Percentiles rank a stretch among this genome's conserved stretches.
These are phyloP conservation scores for Stephania cephalantha DNA, from an alignment of 164 flowering plant genomes.

Conservation along the genomic window DNA sequence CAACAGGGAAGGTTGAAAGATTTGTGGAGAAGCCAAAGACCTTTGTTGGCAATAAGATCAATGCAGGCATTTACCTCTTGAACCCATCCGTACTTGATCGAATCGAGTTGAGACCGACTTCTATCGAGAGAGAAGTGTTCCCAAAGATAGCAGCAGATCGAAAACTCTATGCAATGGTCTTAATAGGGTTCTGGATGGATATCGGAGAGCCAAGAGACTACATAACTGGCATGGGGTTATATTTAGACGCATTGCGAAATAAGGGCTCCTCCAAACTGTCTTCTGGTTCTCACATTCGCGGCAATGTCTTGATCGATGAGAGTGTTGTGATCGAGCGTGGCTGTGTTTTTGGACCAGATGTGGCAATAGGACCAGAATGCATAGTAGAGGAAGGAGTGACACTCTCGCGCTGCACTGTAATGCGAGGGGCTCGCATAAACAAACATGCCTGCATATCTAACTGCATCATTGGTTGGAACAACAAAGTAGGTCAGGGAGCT, in stretches of 20 bases:
- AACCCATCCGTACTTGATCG: slow-evolving; percentile 91
- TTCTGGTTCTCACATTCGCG: slow-evolving; percentile 61
- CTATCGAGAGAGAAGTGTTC: slow-evolving; percentile 92
- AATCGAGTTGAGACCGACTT: slow-evolving; percentile 78
- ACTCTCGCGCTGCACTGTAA: slow-evolving; percentile 89
- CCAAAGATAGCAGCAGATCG: slow-evolving; percentile 79
- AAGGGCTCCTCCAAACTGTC: slow-evolving; percentile 56
- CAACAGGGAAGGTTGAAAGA: slow-evolving; percentile 75
- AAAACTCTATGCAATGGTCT: slow-evolving; percentile 86
- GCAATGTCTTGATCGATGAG: slow-evolving; percentile 87
- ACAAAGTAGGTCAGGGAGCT: slow-evolving; percentile 97
- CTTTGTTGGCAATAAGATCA: slow-evolving; percentile 95
- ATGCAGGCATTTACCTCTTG: slow-evolving; percentile 93
- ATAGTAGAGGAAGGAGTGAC: slow-evolving; percentile 90
- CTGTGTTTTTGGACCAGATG: slow-evolving; percentile 94
- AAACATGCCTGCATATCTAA: slow-evolving; percentile 86
- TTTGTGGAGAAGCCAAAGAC: slow-evolving; percentile 95
- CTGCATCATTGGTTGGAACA: slow-evolving; percentile 96
- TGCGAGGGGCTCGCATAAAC: slow-evolving; percentile 89
- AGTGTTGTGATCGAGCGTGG: slow-evolving; percentile 87
- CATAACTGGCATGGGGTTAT: slow-evolving; percentile 84
- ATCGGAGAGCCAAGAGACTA: slow-evolving; percentile 95
- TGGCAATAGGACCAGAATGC: slow-evolving; percentile 93
- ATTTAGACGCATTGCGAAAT: slow-evolving; percentile 75
- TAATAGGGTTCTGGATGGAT: slow-evolving; percentile 99